phyloP scores from a whole-genome alignment of 768 basidiomycete genomes.

The Leccinum pellstonianum region DNA sequence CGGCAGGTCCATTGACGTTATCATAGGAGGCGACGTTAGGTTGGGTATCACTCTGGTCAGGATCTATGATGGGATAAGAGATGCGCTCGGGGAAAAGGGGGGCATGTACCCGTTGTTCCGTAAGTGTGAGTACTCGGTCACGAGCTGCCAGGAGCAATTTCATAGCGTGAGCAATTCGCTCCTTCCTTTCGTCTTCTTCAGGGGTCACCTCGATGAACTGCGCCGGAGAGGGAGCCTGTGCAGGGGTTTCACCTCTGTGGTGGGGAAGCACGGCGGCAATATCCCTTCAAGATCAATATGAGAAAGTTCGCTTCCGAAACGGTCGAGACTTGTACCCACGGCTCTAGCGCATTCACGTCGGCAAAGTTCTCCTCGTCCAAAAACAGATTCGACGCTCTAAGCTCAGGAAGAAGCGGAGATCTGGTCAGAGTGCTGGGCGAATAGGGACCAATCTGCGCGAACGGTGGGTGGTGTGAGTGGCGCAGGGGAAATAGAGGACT shows the following conservation, averaged over 20 bases:
- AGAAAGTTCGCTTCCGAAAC: conserved; percentile 5
- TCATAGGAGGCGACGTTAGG: conserved; percentile 47
- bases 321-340: conserved; percentile 34
- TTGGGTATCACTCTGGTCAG: conserved; percentile 50
- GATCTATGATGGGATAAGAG: conserved; percentile 35
- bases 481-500: conserved; percentile 3
- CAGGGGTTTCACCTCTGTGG: conserved; percentile 6
- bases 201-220: conserved; percentile 31
- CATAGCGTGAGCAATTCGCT: conserved; percentile 61
- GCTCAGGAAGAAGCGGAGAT: conserved; percentile 72
- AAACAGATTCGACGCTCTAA: conserved; percentile 68
- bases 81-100: not conserved
- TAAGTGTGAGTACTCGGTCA: conserved; percentile 67
- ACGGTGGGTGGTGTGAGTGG: conserved; percentile 4
- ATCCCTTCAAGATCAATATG: conserved; percentile 23
- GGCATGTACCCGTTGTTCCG: conserved; percentile 64
- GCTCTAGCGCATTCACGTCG: conserved; percentile 43
- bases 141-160: conserved; percentile 67
- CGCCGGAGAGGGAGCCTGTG: conserved; percentile 3
- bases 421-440: conserved; percentile 71
- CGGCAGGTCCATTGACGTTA: conserved; percentile 67
- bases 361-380: conserved; percentile 62
- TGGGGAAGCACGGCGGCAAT: conserved; percentile 7
- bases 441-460: conserved; percentile 73
- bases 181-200: conserved; percentile 58